Conservation (phyloP, 208 protist species). For the Trichomonas tenax region DNA sequence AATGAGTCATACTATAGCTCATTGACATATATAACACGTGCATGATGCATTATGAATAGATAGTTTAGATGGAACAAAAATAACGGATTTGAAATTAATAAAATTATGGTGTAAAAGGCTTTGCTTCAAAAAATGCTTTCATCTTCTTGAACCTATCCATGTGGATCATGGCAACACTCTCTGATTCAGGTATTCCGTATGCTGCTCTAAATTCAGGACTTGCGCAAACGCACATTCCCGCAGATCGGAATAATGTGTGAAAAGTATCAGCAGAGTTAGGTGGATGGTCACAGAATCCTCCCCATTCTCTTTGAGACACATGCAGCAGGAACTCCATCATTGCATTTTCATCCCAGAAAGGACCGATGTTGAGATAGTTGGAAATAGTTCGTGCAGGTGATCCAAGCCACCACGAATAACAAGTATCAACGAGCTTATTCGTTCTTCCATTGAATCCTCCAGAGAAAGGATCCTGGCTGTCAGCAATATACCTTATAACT, state of each 20-base stretch:
- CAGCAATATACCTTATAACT: constrained; percentile 27
- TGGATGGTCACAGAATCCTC: background rate
- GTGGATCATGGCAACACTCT: background rate
- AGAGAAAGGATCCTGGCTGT: constrained; percentile 22
- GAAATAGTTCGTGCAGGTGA: background rate
- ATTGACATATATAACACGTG: no score
- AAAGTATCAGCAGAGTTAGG: background rate
- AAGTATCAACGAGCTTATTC: constrained; percentile 38
- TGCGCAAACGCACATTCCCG: background rate
- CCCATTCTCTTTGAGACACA: background rate
- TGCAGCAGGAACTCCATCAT: background rate
- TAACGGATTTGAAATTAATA: no score
- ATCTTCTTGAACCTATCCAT: no score
- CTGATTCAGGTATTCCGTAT: background rate
- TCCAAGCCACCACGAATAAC: constrained; percentile 39
- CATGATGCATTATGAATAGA: no score
- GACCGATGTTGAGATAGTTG: background rate
- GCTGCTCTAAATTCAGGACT: no score
- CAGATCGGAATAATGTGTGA: background rate
- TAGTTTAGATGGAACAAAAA: no score
- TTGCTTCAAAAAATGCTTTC: no score
- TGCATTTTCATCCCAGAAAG: background rate
- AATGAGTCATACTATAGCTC: no score
- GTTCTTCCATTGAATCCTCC: constrained; percentile 36
- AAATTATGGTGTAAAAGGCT: no score